Conservation (phyloP, 495 filamentous ascomycete species). For the Astrothelium macrocarpum region DNA sequence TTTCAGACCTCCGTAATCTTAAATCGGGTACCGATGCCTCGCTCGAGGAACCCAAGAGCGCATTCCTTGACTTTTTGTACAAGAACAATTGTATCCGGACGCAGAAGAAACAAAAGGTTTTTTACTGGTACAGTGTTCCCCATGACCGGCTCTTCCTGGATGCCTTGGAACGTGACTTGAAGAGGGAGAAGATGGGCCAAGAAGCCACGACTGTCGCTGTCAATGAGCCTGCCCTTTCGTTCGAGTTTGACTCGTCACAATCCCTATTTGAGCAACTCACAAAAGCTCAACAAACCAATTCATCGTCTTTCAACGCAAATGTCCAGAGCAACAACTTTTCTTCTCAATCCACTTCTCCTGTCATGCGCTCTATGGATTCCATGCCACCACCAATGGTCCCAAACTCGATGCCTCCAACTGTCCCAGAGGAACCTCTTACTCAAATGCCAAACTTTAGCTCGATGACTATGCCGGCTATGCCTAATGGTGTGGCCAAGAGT, state of each 20-base stretch:
- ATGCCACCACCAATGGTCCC: conserved; percentile 74
- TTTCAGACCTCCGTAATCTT: conserved; percentile 94
- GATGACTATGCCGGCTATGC: conserved; percentile 36
- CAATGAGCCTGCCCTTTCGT: conserved; percentile 91
- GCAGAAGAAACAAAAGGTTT: conserved; percentile 99
- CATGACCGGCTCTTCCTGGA: conserved; percentile 96
- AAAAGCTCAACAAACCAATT: conserved; percentile 96
- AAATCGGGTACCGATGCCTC: conserved; percentile 99
- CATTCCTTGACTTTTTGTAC: conserved; percentile 96
- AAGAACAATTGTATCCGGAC: conserved; percentile 99
- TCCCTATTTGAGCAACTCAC: conserved; percentile 99
- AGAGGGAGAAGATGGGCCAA: conserved; percentile 98
- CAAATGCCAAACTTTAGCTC: conserved; percentile 50
- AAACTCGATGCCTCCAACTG: conserved; percentile 43
- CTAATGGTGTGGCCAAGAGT: conserved; percentile 61
- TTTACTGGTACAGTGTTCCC: conserved; percentile 99
- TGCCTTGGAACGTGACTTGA: conserved; percentile 91
- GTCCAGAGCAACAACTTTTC: conserved; percentile 55
- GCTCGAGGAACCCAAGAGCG: conserved; percentile 95
- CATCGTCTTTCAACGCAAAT: conserved; percentile 87
- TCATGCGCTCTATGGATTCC: conserved; percentile 80
- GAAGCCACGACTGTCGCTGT: conserved; percentile 94
- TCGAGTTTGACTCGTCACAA: conserved; percentile 98
- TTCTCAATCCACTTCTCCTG: conserved; percentile 67
- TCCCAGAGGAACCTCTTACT: conserved; percentile 65